Percentiles rank a stretch among this genome's conserved stretches.
phyloP scores from a whole-genome alignment of 352 stramenopile species.

The Phytophthora aleatoria region DNA sequence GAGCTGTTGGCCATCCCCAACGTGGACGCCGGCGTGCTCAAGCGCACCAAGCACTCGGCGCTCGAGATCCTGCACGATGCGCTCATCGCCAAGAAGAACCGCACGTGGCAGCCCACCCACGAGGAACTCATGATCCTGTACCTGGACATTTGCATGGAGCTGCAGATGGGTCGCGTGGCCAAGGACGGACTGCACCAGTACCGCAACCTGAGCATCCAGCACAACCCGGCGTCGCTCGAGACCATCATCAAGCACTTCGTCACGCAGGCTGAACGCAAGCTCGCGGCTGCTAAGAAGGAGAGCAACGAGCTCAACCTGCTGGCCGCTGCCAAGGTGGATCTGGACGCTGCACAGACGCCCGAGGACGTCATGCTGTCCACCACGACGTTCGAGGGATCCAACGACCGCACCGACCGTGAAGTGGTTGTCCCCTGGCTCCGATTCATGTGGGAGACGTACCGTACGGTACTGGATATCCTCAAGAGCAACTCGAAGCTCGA shows the following conservation, averaged over 20 bases:
- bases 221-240: conserved; percentile 96
- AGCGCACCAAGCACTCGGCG: conserved; percentile 81
- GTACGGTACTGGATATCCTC: conserved; percentile 97
- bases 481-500: conserved; percentile 96
- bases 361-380: conserved; percentile 97
- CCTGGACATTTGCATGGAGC: conserved; percentile 96
- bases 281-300: conserved; percentile 82
- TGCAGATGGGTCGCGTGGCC: conserved; percentile 92
- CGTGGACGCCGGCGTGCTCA: conserved; percentile 65
- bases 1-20: conserved; percentile 86
- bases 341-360: conserved; percentile 93
- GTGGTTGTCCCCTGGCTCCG: conserved; percentile 92
- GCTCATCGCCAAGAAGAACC: conserved; percentile 94
- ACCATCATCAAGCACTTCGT: conserved; percentile 94
- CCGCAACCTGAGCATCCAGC: conserved; percentile 93
- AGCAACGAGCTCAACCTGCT: conserved; percentile 88
- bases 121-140: conserved; percentile 98
- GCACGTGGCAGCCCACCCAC: conserved; percentile 97
- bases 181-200: conserved; percentile 99
- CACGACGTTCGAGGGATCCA: conserved; percentile 95
- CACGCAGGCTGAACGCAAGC: conserved; percentile 87
- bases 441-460: conserved; percentile 99
- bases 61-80: conserved; percentile 94
- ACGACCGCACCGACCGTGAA: conserved; percentile 94
- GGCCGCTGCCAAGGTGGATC: conserved; percentile 82